Evolutionary conservation across 495 filamentous ascomycete species (phyloP).

Genomic region (Lepidopterella palustris): DNA sequence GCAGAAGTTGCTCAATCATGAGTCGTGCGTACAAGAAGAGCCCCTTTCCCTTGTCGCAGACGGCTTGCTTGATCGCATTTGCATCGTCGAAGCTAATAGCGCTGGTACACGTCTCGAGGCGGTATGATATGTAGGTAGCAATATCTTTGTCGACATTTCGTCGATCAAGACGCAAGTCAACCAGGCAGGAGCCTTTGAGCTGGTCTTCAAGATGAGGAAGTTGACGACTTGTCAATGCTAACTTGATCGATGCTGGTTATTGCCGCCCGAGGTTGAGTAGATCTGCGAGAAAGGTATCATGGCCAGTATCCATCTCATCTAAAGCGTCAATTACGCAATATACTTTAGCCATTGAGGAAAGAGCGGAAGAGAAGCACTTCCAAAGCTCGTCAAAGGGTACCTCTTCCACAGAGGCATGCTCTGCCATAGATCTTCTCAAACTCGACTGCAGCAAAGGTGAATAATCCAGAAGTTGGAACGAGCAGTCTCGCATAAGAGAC

Average conservation of each 20-base stretch:
- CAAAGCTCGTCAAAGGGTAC: constrained; percentile 25
- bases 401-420: neutral
- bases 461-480: constrained; percentile 39
- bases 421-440: neutral
- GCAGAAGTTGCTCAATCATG: constrained; percentile 28
- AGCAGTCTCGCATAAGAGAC: constrained; percentile 42
- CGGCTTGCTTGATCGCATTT: constrained; percentile 12
- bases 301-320: constrained; percentile 43
- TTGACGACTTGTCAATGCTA: constrained; percentile 44
- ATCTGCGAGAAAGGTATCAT: constrained; percentile 36
- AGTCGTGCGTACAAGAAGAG: constrained; percentile 1
- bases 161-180: constrained; percentile 38
- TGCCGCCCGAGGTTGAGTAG: constrained; percentile 36
- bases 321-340: constrained; percentile 47
- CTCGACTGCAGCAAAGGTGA: constrained; percentile 38
- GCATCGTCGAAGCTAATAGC: neutral
- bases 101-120: constrained; percentile 24
- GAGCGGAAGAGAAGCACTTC: constrained; percentile 26
- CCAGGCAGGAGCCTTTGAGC: constrained; percentile 14
- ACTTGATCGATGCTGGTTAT: constrained; percentile 39
- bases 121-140: constrained; percentile 35
- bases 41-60: neutral
- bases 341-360: constrained; percentile 31
- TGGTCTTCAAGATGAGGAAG: constrained; percentile 31
- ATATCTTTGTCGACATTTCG: constrained; percentile 40